These are phyloP conservation scores for Clitoria ternatea DNA, from an alignment of 306 rosid genomes.

Conservation along the genomic window DNA sequence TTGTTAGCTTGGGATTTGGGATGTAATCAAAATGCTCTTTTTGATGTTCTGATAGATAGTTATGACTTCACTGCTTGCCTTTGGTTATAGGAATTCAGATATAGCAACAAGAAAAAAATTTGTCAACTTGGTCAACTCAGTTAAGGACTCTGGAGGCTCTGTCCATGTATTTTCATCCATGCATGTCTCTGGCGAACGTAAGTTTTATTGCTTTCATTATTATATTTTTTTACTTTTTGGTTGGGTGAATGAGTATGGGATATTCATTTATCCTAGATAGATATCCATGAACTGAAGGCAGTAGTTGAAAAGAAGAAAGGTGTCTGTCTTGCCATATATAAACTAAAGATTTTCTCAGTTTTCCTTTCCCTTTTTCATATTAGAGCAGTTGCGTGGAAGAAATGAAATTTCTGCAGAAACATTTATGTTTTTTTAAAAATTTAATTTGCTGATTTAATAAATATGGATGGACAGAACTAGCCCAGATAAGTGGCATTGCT, in stretches of 20 bases:
- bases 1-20: conserved; percentile 20
- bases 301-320: not conserved
- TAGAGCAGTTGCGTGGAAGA: not conserved
- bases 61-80: conserved; percentile 10
- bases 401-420: not conserved
- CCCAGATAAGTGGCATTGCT: conserved; percentile 60
- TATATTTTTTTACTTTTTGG: not conserved
- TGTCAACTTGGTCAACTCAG: conserved; percentile 78
- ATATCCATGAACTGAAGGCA: conserved; percentile 1
- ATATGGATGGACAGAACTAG: conserved; percentile 60
- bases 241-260: not conserved
- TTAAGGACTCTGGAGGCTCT: conserved; percentile 77
- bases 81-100: conserved; percentile 70
- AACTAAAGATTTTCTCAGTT: not conserved
- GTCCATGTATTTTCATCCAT: conserved; percentile 89
- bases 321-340: not conserved
- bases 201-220: conserved; percentile 33
- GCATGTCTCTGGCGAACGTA: conserved; percentile 98
- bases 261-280: conserved; percentile 7
- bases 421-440: not conserved
- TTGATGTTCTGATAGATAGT: not conserved
- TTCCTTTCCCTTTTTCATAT: not conserved
- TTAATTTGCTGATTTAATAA: not conserved
- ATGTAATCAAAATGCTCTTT: conserved; percentile 9
- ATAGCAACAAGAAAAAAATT: conserved; percentile 52